Percentiles rank a stretch among this genome's conserved stretches.
These are phyloP conservation scores for Candida frijolesensis DNA, from an alignment of 1,139 yeast genomes.

Conservation along the genomic window DNA sequence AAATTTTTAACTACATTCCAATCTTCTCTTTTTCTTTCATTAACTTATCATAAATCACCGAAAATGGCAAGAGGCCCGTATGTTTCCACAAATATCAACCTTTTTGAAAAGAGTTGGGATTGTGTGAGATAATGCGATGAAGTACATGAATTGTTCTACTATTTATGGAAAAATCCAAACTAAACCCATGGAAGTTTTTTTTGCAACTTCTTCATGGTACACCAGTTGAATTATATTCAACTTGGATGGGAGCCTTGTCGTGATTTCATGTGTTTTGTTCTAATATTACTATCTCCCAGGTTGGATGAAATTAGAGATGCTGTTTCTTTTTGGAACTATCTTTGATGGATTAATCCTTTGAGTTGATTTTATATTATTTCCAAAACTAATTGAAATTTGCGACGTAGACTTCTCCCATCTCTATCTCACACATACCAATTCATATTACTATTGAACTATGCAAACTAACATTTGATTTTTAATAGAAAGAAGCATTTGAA, in stretches of 20 bases:
- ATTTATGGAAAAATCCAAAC: constrained; percentile 17
- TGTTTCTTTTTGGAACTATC: neutral
- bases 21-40: constrained; percentile 4
- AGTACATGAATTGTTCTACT: constrained; percentile 15
- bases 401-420: constrained; percentile 7
- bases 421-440: constrained; percentile 4
- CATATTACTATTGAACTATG: neutral
- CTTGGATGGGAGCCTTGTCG: constrained; percentile 46
- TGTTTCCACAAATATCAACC: constrained; percentile 10
- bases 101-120: constrained; percentile 2
- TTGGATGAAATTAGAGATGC: neutral
- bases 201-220: constrained; percentile 13
- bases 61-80: constrained; percentile 25
- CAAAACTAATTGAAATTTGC: neutral
- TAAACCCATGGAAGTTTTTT: constrained; percentile 16
- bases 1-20: constrained; percentile 8
- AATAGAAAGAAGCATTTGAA: constrained; percentile 90
- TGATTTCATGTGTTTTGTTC: constrained; percentile 14
- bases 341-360: neutral
- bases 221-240: constrained; percentile 17
- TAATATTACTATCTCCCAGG: neutral
- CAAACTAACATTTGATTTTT: constrained; percentile 26
- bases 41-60: constrained; percentile 12
- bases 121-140: constrained; percentile 11
- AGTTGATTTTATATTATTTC: neutral